These are phyloP conservation scores for Starmerella stellata DNA, from an alignment of 805 yeast species.

Conservation along the genomic window DNA sequence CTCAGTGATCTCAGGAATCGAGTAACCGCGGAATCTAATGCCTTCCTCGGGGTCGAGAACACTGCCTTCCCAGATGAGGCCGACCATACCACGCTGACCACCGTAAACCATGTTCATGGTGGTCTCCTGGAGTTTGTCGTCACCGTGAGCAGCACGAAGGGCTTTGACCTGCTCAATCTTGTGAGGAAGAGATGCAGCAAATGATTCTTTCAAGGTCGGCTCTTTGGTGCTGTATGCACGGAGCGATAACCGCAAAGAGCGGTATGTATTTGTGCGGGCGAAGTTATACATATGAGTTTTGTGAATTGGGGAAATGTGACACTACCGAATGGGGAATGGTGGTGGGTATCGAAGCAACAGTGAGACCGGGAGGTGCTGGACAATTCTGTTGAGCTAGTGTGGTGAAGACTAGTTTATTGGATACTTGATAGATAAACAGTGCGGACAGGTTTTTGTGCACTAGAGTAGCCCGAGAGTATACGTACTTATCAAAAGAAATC, in stretches of 20 bases:
- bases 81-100: slow-evolving; percentile 80
- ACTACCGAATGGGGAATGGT: background rate
- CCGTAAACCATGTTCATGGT: slow-evolving; percentile 68
- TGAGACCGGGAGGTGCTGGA: too few species aligned
- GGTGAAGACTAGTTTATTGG: too few species aligned
- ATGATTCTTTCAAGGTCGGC: slow-evolving; percentile 69
- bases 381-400: too few species aligned
- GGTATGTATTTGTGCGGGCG: slow-evolving; percentile 5
- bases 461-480: too few species aligned
- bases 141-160: slow-evolving; percentile 77
- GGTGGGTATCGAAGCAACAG: too few species aligned
- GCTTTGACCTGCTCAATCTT: slow-evolving; percentile 79
- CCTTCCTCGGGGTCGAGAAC: slow-evolving; percentile 73
- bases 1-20: slow-evolving; percentile 61
- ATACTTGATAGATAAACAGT: too few species aligned
- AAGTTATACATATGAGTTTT: slow-evolving; percentile 12
- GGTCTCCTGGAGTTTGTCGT: slow-evolving; percentile 57
- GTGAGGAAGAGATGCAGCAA: slow-evolving; percentile 79
- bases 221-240: slow-evolving; percentile 19
- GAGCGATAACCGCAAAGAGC: slow-evolving; percentile 7
- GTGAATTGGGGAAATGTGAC: too few species aligned
- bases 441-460: too few species aligned
- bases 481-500: too few species aligned
- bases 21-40: slow-evolving; percentile 67
- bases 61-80: slow-evolving; percentile 78